Conservation (phyloP, 164 flowering plant species). For the Platanus orientalis region DNA sequence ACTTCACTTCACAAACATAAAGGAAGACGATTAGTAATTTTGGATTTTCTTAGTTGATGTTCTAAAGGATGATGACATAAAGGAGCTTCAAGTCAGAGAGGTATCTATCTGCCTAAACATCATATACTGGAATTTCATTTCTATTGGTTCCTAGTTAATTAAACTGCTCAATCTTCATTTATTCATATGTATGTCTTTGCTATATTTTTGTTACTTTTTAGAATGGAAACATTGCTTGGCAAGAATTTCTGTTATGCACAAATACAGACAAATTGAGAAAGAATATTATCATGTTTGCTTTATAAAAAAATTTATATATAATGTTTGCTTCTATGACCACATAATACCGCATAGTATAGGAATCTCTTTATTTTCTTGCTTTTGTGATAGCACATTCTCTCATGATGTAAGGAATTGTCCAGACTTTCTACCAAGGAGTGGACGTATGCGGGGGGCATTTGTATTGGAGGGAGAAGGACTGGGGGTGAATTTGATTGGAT, state of each 20-base stretch:
- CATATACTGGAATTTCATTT: neutral
- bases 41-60: conserved; percentile 13
- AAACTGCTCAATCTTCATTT: neutral
- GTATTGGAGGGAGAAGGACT: conserved; percentile 4
- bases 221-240: neutral
- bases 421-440: conserved; percentile 17
- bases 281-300: no score
- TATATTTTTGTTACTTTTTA: neutral
- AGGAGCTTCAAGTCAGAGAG: conserved; percentile 4
- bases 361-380: no score
- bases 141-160: neutral
- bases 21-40: conserved; percentile 3
- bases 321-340: neutral
- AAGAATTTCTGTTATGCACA: neutral
- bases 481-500: conserved; percentile 19
- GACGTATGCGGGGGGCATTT: conserved; percentile 11
- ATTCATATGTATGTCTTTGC: conserved; percentile 1
- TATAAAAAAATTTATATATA: neutral
- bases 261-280: no score
- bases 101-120: conserved; percentile 10
- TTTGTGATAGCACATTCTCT: neutral
- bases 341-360: no score
- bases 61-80: conserved; percentile 8
- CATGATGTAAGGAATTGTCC: conserved; percentile 6
- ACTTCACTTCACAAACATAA: conserved; percentile 2